These are phyloP conservation scores for Erodium texanum DNA, from an alignment of 441 rosid genomes.

Conservation along the genomic window DNA sequence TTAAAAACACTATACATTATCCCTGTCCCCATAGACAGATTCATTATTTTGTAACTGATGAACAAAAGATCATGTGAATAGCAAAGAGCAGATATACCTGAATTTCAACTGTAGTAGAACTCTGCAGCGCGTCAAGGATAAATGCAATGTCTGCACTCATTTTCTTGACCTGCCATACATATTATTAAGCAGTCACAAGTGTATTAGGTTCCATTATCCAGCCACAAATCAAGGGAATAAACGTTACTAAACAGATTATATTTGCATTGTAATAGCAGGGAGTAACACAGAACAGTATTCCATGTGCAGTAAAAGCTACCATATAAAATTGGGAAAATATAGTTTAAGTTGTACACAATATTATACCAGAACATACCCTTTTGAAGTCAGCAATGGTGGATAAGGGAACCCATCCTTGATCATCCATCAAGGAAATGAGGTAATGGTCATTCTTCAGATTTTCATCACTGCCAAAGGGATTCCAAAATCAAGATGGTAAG, in stretches of 20 bases:
- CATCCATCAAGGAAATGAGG: constrained; percentile 75
- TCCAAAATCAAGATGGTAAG: constrained; percentile 12
- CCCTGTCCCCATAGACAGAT: not conserved
- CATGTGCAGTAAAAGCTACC: too few relatives aligned
- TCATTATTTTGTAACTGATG: not conserved
- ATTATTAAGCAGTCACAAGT: not conserved
- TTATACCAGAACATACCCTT: constrained; percentile 45
- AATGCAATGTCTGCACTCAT: constrained; percentile 65
- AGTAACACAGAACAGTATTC: too few relatives aligned
- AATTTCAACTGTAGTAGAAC: constrained; percentile 61
- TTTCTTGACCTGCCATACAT: constrained; percentile 53
- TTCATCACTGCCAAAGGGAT: constrained; percentile 57
- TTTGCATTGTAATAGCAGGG: too few relatives aligned
- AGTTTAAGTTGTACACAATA: too few relatives aligned
- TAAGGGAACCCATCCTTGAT: constrained; percentile 80
- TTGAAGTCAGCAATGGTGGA: constrained; percentile 64
- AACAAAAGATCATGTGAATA: constrained; percentile 2
- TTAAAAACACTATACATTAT: not conserved
- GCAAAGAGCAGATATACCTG: constrained; percentile 48
- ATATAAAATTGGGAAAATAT: too few relatives aligned
- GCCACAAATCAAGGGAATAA: not conserved
- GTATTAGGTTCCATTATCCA: not conserved
- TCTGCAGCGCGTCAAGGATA: constrained; percentile 63
- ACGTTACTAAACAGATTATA: not conserved
- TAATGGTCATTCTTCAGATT: constrained; percentile 62